These are phyloP conservation scores for Quercus berberidifolia DNA, from an alignment of 306 rosid genomes.

Conservation along the genomic window DNA sequence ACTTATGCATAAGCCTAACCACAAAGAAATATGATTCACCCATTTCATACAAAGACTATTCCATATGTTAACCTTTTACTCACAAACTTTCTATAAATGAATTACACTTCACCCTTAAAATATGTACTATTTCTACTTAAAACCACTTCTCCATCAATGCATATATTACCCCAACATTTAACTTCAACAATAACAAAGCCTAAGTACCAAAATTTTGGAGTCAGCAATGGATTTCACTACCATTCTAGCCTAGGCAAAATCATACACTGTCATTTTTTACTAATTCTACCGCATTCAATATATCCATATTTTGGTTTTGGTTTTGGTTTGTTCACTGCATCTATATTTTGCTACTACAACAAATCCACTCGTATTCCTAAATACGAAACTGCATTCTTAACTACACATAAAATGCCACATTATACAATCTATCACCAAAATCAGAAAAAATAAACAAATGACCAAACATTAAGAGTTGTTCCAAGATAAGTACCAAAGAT, in stretches of 20 bases:
- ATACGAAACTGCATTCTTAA: background rate
- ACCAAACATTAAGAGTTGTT: background rate
- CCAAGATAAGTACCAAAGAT: conserved; percentile 55
- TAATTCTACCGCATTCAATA: too few relatives aligned
- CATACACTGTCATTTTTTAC: too few relatives aligned
- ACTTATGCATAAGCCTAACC: background rate
- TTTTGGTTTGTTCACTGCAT: too few relatives aligned
- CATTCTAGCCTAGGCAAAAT: too few relatives aligned
- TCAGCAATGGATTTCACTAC: too few relatives aligned
- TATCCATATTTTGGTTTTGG: too few relatives aligned
- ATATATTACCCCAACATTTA: background rate
- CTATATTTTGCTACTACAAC: background rate
- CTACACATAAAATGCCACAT: background rate
- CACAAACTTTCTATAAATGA: background rate
- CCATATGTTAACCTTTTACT: background rate
- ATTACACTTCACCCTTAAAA: background rate
- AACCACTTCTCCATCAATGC: background rate
- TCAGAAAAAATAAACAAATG: background rate
- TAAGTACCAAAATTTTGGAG: too few relatives aligned
- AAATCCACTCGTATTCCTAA: background rate
- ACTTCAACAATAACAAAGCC: too few relatives aligned
- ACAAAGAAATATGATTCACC: background rate
- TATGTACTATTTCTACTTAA: background rate
- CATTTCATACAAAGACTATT: background rate
- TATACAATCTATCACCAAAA: background rate